phyloP scores from a whole-genome alignment of 1,139 yeast species.

The Candida sp. region DNA sequence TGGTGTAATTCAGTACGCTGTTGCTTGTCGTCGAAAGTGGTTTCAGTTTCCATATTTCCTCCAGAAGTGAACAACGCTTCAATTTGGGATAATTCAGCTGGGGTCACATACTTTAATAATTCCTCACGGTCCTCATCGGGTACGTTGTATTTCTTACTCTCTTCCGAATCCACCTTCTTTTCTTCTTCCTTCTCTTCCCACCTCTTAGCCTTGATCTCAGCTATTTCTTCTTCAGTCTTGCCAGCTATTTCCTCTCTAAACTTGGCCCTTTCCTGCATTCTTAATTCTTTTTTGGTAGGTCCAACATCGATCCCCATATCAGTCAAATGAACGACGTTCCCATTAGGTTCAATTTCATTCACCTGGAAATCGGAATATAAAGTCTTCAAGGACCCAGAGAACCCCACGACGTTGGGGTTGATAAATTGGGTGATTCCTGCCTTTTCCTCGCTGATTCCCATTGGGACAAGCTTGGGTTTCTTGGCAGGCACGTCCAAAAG shows the following conservation, averaged over 20 bases:
- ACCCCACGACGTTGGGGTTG: slow-evolving; percentile 61
- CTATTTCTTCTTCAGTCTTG: slow-evolving; percentile 40
- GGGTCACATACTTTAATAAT: slow-evolving; percentile 60
- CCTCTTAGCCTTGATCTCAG: slow-evolving; percentile 29
- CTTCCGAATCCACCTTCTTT: slow-evolving; percentile 19
- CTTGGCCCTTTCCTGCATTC: slow-evolving; percentile 48
- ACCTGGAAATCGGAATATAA: slow-evolving; percentile 96
- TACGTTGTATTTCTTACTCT: slow-evolving; percentile 41
- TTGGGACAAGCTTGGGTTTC: slow-evolving; percentile 21
- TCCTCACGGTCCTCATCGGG: slow-evolving; percentile 47
- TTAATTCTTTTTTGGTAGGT: slow-evolving; percentile 53
- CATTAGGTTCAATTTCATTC: slow-evolving; percentile 76
- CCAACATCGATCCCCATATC: slow-evolving; percentile 73
- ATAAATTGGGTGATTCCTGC: slow-evolving; percentile 86
- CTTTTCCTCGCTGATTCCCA: slow-evolving; percentile 54
- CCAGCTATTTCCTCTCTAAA: slow-evolving; percentile 37
- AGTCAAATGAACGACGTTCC: slow-evolving; percentile 71
- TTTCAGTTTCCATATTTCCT: slow-evolving; percentile 60
- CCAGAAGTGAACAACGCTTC: slow-evolving; percentile 61
- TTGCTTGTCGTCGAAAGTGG: slow-evolving; percentile 67
- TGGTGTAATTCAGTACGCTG: slow-evolving; percentile 80
- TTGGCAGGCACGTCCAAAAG: slow-evolving; percentile 7
- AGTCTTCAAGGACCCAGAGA: slow-evolving; percentile 81
- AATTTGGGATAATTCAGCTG: slow-evolving; percentile 58
- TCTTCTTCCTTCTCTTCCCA: neutral